Evolutionary conservation across 345 rosid species (phyloP).

Genomic region (Xanthoceras sorbifolium): DNA sequence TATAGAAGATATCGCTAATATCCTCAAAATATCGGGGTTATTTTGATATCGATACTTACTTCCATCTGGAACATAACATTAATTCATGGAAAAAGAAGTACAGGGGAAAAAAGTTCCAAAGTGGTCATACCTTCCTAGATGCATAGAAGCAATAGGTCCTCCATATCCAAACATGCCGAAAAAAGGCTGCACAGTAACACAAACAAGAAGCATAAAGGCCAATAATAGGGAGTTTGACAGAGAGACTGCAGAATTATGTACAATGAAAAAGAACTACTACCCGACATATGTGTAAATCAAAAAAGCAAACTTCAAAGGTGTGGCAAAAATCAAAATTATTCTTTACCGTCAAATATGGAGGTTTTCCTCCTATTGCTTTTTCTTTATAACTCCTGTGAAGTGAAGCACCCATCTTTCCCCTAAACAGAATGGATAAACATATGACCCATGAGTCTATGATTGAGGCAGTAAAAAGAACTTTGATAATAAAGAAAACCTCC

Average conservation of each 20-base stretch:
- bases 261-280: neutral
- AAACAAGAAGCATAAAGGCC: neutral
- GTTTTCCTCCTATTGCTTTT: slow-evolving; percentile 56
- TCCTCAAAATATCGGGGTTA: no score
- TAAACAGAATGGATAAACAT: slow-evolving; percentile 30
- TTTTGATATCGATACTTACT: no score
- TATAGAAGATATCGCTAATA: no score
- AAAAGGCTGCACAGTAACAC: slow-evolving; percentile 40
- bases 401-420: slow-evolving; percentile 87
- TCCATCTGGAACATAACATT: neutral
- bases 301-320: neutral
- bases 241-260: neutral
- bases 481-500: neutral
- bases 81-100: neutral
- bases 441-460: neutral
- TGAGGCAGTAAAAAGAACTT: neutral
- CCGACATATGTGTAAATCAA: neutral
- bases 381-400: slow-evolving; percentile 53
- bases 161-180: slow-evolving; percentile 76
- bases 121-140: slow-evolving; percentile 50
- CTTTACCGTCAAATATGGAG: slow-evolving; percentile 70
- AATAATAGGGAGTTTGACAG: neutral
- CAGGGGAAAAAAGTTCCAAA: neutral
- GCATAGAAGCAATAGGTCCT: slow-evolving; percentile 62
- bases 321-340: slow-evolving; percentile 3